Evolutionary conservation across 768 basidiomycete species (phyloP).

Genomic region (Suillus fuscotomentosus): DNA sequence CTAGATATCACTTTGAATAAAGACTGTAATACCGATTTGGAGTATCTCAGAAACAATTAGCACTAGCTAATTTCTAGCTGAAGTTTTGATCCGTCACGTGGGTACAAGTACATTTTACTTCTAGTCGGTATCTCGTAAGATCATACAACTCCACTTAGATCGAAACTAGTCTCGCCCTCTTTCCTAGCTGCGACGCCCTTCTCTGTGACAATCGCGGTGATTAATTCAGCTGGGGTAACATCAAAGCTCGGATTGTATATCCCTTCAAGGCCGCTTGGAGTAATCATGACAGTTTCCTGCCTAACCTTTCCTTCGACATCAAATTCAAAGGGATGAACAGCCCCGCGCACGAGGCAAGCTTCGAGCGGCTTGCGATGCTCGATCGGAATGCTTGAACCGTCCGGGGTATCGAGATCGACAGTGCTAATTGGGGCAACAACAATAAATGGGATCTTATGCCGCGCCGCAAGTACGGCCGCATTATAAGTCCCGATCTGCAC

Average conservation of each 20-base stretch:
- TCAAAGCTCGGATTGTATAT: constrained; percentile 96
- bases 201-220: constrained; percentile 95
- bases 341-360: constrained; percentile 85
- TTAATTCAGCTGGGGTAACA: constrained; percentile 91
- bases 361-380: constrained; percentile 89
- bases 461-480: constrained; percentile 86
- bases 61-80: neutral
- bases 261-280: constrained; percentile 57
- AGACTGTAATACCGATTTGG: neutral
- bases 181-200: constrained; percentile 83
- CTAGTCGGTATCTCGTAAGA: neutral
- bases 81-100: neutral
- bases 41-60: neutral
- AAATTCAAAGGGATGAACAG: constrained; percentile 54
- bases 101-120: neutral
- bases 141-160: constrained; percentile 45
- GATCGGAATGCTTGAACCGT: constrained; percentile 85
- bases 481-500: constrained; percentile 88
- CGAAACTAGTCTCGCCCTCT: constrained; percentile 56
- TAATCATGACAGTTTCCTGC: constrained; percentile 82
- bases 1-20: neutral
- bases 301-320: constrained; percentile 44
- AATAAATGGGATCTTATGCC: constrained; percentile 88
- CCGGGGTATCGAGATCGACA: constrained; percentile 75
- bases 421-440: constrained; percentile 93